Conservation (phyloP, 768 basidiomycete species). For the Cystofilobasidium macerans region DNA sequence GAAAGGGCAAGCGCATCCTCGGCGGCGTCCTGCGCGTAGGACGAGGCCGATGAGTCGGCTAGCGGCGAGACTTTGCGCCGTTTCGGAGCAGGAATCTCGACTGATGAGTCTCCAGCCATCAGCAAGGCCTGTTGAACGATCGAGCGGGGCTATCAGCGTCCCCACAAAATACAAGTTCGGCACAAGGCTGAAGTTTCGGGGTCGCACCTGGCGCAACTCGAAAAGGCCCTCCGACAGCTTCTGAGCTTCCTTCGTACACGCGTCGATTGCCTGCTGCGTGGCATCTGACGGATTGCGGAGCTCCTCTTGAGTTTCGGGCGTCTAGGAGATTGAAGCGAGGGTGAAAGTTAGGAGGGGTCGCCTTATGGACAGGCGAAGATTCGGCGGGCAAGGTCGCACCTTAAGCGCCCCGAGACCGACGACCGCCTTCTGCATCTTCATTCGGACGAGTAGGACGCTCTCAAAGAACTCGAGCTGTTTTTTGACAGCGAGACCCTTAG, state of each 20-base stretch:
- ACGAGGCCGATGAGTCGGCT: background rate
- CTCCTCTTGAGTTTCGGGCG: conserved; percentile 6
- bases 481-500: conserved; percentile 26
- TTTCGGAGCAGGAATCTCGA: conserved; percentile 18
- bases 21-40: conserved; percentile 17
- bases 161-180: too few species aligned
- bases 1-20: conserved; percentile 19
- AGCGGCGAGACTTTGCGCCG: conserved; percentile 16
- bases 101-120: conserved; percentile 1
- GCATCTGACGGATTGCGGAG: background rate
- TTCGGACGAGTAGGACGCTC: conserved; percentile 20
- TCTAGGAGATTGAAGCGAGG: background rate
- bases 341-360: background rate
- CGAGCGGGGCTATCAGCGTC: too few species aligned
- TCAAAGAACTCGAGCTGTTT: conserved; percentile 23
- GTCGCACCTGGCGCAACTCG: conserved; percentile 23
- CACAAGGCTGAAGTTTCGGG: too few species aligned
- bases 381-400: background rate
- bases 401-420: conserved; percentile 5
- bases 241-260: conserved; percentile 11
- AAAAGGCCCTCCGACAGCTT: conserved; percentile 23
- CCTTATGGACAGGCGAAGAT: background rate
- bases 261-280: conserved; percentile 5
- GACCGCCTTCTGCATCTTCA: conserved; percentile 24
- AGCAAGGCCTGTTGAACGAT: conserved; percentile 4